phyloP scores from a whole-genome alignment of 108 stramenopile genomes.

The Cyclotella cryptica region DNA sequence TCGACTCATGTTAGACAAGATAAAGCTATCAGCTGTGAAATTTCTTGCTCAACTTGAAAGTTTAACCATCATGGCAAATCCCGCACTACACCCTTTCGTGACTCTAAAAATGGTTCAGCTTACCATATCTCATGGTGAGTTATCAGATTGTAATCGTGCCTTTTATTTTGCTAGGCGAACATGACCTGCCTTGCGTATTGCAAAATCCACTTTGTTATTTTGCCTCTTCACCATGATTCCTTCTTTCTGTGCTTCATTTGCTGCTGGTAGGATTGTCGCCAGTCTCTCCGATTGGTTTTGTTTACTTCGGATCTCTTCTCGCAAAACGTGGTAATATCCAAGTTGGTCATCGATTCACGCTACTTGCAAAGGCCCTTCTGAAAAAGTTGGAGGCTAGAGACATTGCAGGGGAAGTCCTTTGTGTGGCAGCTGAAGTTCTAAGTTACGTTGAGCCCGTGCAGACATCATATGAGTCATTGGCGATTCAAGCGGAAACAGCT shows the following conservation, averaged over 20 bases:
- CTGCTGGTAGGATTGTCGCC: constrained; percentile 29
- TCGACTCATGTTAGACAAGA: constrained; percentile 12
- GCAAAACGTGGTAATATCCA: neutral
- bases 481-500: neutral
- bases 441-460: constrained; percentile 18
- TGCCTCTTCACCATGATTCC: too few species aligned
- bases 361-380: constrained; percentile 12
- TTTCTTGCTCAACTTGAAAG: neutral
- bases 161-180: neutral
- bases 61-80: neutral
- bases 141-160: too few species aligned
- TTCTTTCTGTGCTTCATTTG: too few species aligned
- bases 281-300: constrained; percentile 26
- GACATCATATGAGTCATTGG: neutral
- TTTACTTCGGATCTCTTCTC: constrained; percentile 18
- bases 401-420: neutral
- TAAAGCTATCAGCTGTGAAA: constrained; percentile 20
- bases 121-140: too few species aligned
- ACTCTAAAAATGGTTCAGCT: constrained; percentile 20
- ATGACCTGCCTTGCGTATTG: too few species aligned
- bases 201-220: too few species aligned
- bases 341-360: constrained; percentile 14
- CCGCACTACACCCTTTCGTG: neutral
- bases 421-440: neutral
- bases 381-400: neutral